Base-by-base conservation (phyloP, 345 rosid genomes). In the Eucalyptus polybractea region DNA sequence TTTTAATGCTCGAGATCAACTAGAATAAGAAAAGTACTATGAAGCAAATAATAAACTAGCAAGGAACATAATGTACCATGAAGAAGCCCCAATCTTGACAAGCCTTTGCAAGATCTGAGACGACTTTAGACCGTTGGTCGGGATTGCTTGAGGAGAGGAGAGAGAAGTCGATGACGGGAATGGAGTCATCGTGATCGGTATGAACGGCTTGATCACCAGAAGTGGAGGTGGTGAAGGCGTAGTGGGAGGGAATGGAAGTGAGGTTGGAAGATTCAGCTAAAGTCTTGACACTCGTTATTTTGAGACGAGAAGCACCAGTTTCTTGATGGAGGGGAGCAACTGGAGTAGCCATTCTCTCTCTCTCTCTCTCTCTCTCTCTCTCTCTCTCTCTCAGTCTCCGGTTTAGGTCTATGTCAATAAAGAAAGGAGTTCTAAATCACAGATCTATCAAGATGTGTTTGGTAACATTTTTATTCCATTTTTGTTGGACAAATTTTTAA, bases 41-140 rank as follows among this genome's bases (percentile, higher is more conserved):
- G 42, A 31, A 24, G 86, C 31, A 88, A 12, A 45, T 72, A 37
- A 13, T 44, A 37, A 10, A 37, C 21, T 40, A 25, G 40, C 21
- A 13, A 16, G 17, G 27, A 21, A 8, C 15, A 9, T 22, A 50
- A 50, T 21, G 29, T 91, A 93, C 96, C 95, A 89, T 88, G 92
- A 94, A 94, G 92, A 94, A 93, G 37, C 96, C 96, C 96, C 93
- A 95, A 14, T 92, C 94, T 27, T 88, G 89, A 45, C 97, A 95
- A 76, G 96, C 97, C 80, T 90, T 90, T 86, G 92, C 94, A 21
- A 95, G 92, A 10, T 93, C 91, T 7, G 62, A 92, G 90, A 94
- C 50, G 83, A 58, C 76, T 85, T 91, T 88, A 86, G 91, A 92
- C 16, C 94, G 91, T 80, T 91, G 91, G 21, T 89, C 72, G 6